A percentile compares a stretch with the other conserved stretches of the same genome.
phyloP scores from a whole-genome alignment of 495 filamentous ascomycete species.

The Monascus purpureus region DNA sequence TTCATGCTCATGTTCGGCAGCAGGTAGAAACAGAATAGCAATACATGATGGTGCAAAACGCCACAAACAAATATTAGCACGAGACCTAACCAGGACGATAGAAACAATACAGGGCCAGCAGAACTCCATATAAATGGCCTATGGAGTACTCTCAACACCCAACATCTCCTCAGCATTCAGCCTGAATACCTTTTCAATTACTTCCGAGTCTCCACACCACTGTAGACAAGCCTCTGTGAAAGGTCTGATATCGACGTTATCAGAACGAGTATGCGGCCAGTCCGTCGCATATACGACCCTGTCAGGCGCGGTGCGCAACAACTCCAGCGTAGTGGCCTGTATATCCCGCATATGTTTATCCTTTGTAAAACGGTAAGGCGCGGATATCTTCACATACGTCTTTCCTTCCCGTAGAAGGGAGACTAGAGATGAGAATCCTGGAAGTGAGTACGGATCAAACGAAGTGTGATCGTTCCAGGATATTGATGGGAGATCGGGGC shows the following conservation, averaged over 20 bases:
- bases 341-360: conserved; percentile 22
- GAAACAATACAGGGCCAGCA: too few relatives aligned
- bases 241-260: conserved; percentile 26
- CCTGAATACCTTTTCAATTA: conserved; percentile 30
- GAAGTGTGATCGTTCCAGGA: conserved; percentile 1
- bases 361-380: conserved; percentile 31
- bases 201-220: conserved; percentile 19
- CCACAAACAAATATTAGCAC: too few relatives aligned
- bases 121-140: too few relatives aligned
- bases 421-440: conserved; percentile 28
- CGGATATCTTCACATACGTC: conserved; percentile 37
- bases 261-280: conserved; percentile 40
- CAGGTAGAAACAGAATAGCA: too few relatives aligned
- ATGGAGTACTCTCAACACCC: conserved; percentile 5
- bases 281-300: conserved; percentile 36
- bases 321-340: conserved; percentile 22
- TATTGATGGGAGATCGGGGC: conserved; percentile 18
- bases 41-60: too few relatives aligned
- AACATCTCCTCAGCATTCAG: conserved; percentile 32
- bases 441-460: conserved; percentile 26
- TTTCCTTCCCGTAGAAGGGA: conserved; percentile 21
- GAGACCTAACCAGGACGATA: too few relatives aligned
- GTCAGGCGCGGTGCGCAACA: conserved; percentile 20
- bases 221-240: conserved; percentile 30
- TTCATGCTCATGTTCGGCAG: too few relatives aligned